phyloP scores from a whole-genome alignment of 176 grass and related monocot genomes.

The Musa schizocarpa region DNA sequence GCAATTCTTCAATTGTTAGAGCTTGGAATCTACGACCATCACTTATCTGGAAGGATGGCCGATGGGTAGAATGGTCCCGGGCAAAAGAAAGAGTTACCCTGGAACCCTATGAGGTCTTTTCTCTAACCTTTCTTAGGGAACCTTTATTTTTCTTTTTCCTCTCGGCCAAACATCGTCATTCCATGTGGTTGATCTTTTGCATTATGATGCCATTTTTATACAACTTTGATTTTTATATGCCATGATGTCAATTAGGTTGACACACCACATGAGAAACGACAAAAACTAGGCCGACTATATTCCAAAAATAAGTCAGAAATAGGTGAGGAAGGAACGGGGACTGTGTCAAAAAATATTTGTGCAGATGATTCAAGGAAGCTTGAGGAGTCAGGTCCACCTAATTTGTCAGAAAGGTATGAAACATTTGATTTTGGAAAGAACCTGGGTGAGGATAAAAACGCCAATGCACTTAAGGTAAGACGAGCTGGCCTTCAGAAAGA shows the following conservation, averaged over 20 bases:
- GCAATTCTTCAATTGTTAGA: conserved; percentile 48
- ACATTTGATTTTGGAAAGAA: conserved; percentile 64
- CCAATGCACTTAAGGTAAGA: conserved; percentile 32
- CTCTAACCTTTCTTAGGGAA: background rate
- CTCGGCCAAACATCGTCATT: conserved; percentile 5
- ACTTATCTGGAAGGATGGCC: conserved; percentile 78
- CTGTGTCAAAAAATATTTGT: conserved; percentile 18
- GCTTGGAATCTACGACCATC: conserved; percentile 67
- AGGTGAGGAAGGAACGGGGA: conserved; percentile 21
- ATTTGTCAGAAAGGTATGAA: conserved; percentile 54
- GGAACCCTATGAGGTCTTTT: conserved; percentile 50
- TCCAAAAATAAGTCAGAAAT: conserved; percentile 23
- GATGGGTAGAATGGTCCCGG: conserved; percentile 61
- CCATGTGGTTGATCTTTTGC: conserved; percentile 18
- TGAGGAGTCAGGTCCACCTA: conserved; percentile 32
- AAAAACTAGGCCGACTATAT: conserved; percentile 36
- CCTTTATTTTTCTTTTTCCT: conserved; percentile 17
- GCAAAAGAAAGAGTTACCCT: conserved; percentile 36
- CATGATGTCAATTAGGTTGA: conserved; percentile 45
- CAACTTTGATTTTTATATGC: background rate
- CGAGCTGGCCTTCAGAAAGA: conserved; percentile 76
- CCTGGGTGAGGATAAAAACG: conserved; percentile 40
- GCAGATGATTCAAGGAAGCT: conserved; percentile 27
- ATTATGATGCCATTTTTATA: background rate
- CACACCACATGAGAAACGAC: conserved; percentile 84